These are phyloP conservation scores for Cenchrus americanus DNA, from an alignment of 176 grass and related monocot species.

Conservation along the genomic window DNA sequence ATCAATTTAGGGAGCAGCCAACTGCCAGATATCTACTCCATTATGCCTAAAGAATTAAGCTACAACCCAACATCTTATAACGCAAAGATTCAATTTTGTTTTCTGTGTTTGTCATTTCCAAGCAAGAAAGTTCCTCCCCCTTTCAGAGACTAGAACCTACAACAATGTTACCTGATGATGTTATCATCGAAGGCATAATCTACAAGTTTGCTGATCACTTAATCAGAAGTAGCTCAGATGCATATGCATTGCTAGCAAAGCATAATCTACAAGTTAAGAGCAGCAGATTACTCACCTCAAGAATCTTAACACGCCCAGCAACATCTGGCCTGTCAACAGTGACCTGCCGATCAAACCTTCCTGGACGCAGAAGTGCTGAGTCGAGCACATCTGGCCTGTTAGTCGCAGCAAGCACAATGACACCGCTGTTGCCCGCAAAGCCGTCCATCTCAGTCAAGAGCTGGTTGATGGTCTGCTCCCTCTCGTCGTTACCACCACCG, in stretches of 20 bases:
- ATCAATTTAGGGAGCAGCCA: too few species aligned
- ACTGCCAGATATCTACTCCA: too few species aligned
- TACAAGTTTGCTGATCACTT: neutral
- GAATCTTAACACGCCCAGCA: conserved; percentile 80
- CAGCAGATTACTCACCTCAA: conserved; percentile 63
- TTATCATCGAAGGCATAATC: too few species aligned
- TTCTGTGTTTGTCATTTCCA: neutral
- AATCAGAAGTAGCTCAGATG: neutral
- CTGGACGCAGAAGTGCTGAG: conserved; percentile 68
- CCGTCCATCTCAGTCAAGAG: conserved; percentile 99
- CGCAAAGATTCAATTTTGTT: neutral
- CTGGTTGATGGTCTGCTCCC: conserved; percentile 99
- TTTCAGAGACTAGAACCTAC: neutral
- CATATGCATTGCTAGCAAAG: neutral
- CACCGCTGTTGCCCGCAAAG: conserved; percentile 87
- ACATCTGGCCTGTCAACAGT: conserved; percentile 95
- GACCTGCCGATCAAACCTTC: conserved; percentile 92
- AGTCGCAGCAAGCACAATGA: conserved; percentile 89
- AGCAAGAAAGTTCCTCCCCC: neutral
- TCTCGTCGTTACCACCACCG: conserved; percentile 95
- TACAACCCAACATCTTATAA: neutral
- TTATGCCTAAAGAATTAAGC: too few species aligned
- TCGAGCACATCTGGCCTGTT: conserved; percentile 91
- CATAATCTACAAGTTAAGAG: neutral
- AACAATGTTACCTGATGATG: too few species aligned